phyloP scores from a whole-genome alignment of 176 grass and related monocot species.

The Aegilops speltoides region DNA sequence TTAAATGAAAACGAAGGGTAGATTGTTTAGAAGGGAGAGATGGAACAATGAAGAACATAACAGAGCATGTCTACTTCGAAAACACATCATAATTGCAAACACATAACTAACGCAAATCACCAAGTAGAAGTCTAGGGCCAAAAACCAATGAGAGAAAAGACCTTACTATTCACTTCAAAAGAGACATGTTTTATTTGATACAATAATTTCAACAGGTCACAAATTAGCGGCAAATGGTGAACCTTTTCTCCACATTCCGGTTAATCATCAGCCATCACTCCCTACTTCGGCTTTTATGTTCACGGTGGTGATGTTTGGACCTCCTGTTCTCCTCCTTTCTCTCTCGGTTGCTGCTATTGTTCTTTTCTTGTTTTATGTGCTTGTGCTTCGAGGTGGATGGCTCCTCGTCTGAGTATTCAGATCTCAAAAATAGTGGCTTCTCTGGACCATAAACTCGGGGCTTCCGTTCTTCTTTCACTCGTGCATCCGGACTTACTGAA shows the following conservation, averaged over 20 bases:
- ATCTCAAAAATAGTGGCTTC: conserved; percentile 44
- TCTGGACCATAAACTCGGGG: conserved; percentile 41
- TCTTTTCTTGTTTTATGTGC: conserved; percentile 29
- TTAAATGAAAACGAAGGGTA: background rate
- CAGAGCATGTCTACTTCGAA: background rate
- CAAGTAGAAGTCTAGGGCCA: background rate
- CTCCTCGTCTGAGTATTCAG: conserved; percentile 1
- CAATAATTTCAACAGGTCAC: background rate
- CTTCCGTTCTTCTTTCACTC: conserved; percentile 30
- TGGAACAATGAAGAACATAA: background rate
- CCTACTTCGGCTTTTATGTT: conserved; percentile 42
- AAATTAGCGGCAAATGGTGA: background rate
- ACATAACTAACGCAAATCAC: background rate
- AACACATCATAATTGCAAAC: background rate
- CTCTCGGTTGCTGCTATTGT: background rate
- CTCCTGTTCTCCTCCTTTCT: conserved; percentile 24
- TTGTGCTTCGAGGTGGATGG: background rate
- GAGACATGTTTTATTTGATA: background rate
- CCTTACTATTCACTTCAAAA: background rate
- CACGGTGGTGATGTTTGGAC: conserved; percentile 40
- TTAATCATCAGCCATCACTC: conserved; percentile 15
- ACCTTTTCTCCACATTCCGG: background rate
- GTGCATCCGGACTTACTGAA: background rate
- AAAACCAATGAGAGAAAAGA: background rate
- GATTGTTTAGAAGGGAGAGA: background rate